Evolutionary conservation across 805 yeast species (phyloP), one percentile per base, ranked within the genome.

Genomic region (Candida rishiriensis): DNA sequence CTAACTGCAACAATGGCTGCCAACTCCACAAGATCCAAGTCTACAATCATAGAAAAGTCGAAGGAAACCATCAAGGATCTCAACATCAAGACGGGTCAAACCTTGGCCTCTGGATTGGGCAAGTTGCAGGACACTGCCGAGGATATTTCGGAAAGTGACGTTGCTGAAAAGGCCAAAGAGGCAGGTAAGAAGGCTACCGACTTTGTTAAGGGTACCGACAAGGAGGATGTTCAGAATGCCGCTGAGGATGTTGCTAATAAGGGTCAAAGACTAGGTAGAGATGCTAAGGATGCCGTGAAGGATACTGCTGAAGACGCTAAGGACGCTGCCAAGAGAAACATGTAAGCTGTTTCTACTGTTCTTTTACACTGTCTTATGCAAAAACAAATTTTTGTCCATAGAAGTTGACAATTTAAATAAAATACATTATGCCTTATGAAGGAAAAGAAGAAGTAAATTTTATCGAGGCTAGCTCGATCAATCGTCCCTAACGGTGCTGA

Each of bases 31-130:
- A 33, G 13, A 31, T 13, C 14, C 30, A 32, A 26, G 26, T 21
- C 39, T 10, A 40, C 43, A 14, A 21, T 21, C 26, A 21, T 21
- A 14, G 58, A 56, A 14, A 41, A 51, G 36, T 54, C 61, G 34
- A 55, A 56, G 43, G 63, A 57, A 30, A 51, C 50, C 7, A 45
- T 57, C 36, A 40, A 53, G 4, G 39, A 42, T 15, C 42, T 59
- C 44, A 55, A 53, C 36, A 13, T 50, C 45, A 69, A 66, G 53
- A 65, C 69, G n/a, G 75, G 74, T 9, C 61, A 70, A 47, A 63
- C 61, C 9, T 59, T 67, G 14, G 74, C 73, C n/a, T 61, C 59
- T 16, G 70, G 72, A 2, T 55, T 70, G 45, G 29, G 17, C 3
- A 28, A 13, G 33, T 13, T n/a, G n/a, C 29, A 15, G 26, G 71